Evolutionary conservation across 2,329 filamentous ascomycete species (phyloP).

Genomic region (Verticillium zaregamsianum): DNA sequence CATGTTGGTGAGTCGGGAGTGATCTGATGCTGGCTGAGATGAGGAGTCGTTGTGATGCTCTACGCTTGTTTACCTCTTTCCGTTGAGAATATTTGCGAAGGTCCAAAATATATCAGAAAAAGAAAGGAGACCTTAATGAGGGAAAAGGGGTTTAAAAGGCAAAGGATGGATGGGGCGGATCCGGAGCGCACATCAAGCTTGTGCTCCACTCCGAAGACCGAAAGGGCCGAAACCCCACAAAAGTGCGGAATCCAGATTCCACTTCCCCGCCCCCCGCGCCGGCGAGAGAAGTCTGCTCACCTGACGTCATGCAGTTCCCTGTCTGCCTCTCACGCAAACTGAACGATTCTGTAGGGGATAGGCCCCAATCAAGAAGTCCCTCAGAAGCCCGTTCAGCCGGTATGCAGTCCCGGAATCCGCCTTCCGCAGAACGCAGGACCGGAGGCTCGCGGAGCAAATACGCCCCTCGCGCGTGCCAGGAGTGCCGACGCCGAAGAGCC

Average conservation of each 20-base stretch:
- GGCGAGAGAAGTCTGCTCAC: no score
- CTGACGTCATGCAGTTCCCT: not conserved
- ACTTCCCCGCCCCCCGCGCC: not conserved
- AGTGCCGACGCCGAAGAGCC: constrained; percentile 28
- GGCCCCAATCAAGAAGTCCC: not conserved
- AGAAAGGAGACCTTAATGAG: not conserved
- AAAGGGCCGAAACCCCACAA: not conserved
- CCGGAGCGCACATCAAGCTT: not conserved
- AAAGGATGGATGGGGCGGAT: no score
- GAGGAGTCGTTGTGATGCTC: no score
- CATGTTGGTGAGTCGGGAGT: constrained; percentile 13
- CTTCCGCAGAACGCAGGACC: not conserved
- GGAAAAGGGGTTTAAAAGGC: no score
- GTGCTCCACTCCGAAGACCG: not conserved
- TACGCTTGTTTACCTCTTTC: no score
- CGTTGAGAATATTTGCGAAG: no score
- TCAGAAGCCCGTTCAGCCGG: not conserved
- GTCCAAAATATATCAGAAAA: not conserved
- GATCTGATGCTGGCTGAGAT: not conserved
- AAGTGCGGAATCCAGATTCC: not conserved
- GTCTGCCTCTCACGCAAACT: not conserved
- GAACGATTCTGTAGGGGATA: not conserved
- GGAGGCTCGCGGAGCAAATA: constrained; percentile 10
- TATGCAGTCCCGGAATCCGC: not conserved
- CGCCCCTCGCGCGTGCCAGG: constrained; percentile 26